These are phyloP conservation scores for Metarhizium brunneum DNA, from an alignment of 2,329 filamentous ascomycete genomes.

Conservation along the genomic window DNA sequence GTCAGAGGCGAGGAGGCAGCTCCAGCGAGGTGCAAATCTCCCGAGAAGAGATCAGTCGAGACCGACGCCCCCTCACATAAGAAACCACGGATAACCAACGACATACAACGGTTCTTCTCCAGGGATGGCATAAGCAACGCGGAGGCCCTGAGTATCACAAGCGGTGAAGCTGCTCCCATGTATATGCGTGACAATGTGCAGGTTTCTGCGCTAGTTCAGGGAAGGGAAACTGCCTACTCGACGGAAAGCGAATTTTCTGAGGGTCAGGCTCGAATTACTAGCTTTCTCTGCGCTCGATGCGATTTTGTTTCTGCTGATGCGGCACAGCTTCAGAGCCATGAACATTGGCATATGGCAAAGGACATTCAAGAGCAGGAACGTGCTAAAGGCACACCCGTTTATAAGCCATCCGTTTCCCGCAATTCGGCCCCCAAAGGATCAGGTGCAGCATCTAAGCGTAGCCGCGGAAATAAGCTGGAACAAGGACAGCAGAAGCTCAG, in stretches of 20 bases:
- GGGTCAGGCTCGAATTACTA: constrained; percentile 12
- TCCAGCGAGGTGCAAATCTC: constrained; percentile 13
- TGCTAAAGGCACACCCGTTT: constrained; percentile 36
- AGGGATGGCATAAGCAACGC: constrained; percentile 15
- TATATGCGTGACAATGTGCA: not conserved
- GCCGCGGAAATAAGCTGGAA: constrained; percentile 33
- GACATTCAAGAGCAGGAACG: constrained; percentile 63
- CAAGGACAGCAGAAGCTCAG: constrained; percentile 52
- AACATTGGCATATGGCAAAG: constrained; percentile 92
- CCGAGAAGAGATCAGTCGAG: not conserved
- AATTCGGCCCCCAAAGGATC: constrained; percentile 19
- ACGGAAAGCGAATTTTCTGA: constrained; percentile 1
- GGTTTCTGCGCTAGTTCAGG: not conserved
- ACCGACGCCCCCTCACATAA: constrained; percentile 15
- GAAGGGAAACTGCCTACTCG: not conserved
- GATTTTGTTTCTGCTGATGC: constrained; percentile 45
- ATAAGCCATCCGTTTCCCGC: constrained; percentile 22
- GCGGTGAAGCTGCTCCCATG: not conserved
- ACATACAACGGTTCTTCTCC: constrained; percentile 50
- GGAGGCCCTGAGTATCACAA: constrained; percentile 1
- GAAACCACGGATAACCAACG: constrained; percentile 29
- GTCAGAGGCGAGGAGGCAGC: constrained; percentile 62
- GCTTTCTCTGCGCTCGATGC: constrained; percentile 54
- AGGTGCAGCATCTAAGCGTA: constrained; percentile 31
- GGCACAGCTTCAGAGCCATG: constrained; percentile 62